These are phyloP conservation scores for Phytophthora aleatoria DNA, from an alignment of 352 stramenopile genomes.

Conservation along the genomic window DNA sequence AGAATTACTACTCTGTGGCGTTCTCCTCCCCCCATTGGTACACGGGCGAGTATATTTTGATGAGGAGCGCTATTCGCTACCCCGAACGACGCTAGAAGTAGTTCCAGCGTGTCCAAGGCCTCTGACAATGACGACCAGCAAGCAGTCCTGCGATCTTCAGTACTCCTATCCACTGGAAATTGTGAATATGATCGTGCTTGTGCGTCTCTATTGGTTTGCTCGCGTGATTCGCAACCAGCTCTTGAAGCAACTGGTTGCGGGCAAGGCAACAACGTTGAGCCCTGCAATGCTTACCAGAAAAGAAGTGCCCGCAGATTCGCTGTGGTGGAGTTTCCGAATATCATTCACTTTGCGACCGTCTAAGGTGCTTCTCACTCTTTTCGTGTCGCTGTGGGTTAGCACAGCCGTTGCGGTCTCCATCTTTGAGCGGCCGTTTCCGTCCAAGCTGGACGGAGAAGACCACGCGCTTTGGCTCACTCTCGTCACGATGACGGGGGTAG, in stretches of 20 bases:
- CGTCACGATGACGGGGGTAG: slow-evolving; percentile 64
- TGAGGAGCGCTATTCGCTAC: slow-evolving; percentile 51
- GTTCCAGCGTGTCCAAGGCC: slow-evolving; percentile 29
- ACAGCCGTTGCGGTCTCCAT: slow-evolving; percentile 60
- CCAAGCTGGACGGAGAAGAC: slow-evolving; percentile 56
- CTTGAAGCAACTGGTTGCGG: slow-evolving; percentile 37
- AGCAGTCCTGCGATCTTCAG: slow-evolving; percentile 40
- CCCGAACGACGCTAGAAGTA: slow-evolving; percentile 14
- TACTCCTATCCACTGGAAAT: slow-evolving; percentile 70
- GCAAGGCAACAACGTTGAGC: slow-evolving; percentile 33
- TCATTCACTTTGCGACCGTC: slow-evolving; percentile 47
- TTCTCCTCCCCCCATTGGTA: slow-evolving; percentile 57
- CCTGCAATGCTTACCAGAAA: slow-evolving; percentile 26
- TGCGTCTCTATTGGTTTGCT: slow-evolving; percentile 67
- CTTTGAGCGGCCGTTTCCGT: slow-evolving; percentile 65
- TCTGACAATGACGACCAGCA: slow-evolving; percentile 27
- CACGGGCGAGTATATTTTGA: slow-evolving; percentile 48
- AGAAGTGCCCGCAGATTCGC: slow-evolving; percentile 41
- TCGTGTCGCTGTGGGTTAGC: slow-evolving; percentile 51
- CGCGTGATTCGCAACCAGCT: slow-evolving; percentile 58
- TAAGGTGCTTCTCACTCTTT: slow-evolving; percentile 48
- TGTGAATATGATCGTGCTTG: slow-evolving; percentile 60
- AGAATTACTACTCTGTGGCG: slow-evolving; percentile 46
- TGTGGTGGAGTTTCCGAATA: slow-evolving; percentile 65
- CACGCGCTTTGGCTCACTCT: slow-evolving; percentile 70